Evolutionary conservation across 371 early-diverging fungal genomes (phyloP).

Genomic region (Mortierella sp.): DNA sequence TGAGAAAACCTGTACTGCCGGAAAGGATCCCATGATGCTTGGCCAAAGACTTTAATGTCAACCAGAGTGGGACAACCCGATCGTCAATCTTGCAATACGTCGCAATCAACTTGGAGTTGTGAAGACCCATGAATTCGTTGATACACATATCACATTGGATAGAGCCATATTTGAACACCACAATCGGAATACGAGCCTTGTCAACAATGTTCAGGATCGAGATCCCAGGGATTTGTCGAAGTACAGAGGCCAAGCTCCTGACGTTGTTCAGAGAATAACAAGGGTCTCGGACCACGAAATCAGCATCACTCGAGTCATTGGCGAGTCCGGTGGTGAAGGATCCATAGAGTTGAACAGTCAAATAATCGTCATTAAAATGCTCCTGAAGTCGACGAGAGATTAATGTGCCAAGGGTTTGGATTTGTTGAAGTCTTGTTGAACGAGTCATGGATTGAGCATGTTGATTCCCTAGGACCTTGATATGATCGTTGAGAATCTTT

Average conservation of each 20-base stretch:
- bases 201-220: not conserved
- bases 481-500: too few relatives aligned
- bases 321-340: conserved; percentile 7
- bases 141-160: not conserved
- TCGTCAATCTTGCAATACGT: not conserved
- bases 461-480: too few relatives aligned
- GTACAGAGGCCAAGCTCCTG: not conserved
- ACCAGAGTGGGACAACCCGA: not conserved
- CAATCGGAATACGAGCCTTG: conserved; percentile 15
- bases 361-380: too few relatives aligned
- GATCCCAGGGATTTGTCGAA: conserved; percentile 1
- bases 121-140: conserved; percentile 1
- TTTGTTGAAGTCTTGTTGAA: too few relatives aligned
- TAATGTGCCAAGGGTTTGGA: not conserved
- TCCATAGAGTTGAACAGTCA: conserved; percentile 11
- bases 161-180: not conserved
- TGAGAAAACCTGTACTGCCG: conserved; percentile 37
- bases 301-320: conserved; percentile 4
- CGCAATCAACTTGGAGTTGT: not conserved
- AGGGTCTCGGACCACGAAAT: conserved; percentile 4
- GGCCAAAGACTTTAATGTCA: conserved; percentile 60
- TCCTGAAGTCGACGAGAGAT: not conserved
- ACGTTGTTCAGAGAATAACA: not conserved
- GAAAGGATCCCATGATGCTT: conserved; percentile 55
- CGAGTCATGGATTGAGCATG: not conserved